Evolutionary conservation across 441 rosid genomes (phyloP).

Genomic region (Gossypium laxum): DNA sequence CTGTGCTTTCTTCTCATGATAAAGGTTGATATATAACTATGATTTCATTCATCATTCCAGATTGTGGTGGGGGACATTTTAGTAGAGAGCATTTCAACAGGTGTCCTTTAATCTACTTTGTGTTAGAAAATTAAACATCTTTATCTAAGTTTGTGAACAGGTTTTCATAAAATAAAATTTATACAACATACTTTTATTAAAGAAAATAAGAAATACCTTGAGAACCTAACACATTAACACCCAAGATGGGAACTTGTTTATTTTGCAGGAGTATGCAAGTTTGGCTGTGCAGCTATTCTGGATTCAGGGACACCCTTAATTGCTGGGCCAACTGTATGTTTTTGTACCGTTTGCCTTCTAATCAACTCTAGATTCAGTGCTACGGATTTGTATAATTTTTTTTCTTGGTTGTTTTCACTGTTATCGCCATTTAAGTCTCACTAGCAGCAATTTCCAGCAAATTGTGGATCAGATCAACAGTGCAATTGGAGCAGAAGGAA

Average conservation of each 20-base stretch:
- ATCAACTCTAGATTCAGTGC: background rate
- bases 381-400: background rate
- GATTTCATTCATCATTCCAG: conserved; percentile 25
- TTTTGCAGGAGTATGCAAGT: conserved; percentile 36
- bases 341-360: conserved; percentile 9
- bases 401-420: background rate
- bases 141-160: background rate
- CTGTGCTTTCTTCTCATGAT: background rate
- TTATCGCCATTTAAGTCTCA: background rate
- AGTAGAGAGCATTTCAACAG: conserved; percentile 37
- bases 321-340: conserved; percentile 56
- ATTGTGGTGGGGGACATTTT: conserved; percentile 35
- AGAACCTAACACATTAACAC: background rate
- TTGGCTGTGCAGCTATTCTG: conserved; percentile 44
- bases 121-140: background rate
- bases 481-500: conserved; percentile 52
- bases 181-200: too few relatives aligned
- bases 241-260: background rate
- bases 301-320: conserved; percentile 50
- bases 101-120: conserved; percentile 14
- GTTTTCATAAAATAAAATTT: too few relatives aligned
- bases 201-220: too few relatives aligned
- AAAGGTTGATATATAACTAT: background rate
- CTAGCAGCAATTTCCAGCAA: conserved; percentile 26
- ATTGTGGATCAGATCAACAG: conserved; percentile 49